Conservation (phyloP, 1,139 yeast species). For the Hemisphaericaspora xylanilytica region DNA sequence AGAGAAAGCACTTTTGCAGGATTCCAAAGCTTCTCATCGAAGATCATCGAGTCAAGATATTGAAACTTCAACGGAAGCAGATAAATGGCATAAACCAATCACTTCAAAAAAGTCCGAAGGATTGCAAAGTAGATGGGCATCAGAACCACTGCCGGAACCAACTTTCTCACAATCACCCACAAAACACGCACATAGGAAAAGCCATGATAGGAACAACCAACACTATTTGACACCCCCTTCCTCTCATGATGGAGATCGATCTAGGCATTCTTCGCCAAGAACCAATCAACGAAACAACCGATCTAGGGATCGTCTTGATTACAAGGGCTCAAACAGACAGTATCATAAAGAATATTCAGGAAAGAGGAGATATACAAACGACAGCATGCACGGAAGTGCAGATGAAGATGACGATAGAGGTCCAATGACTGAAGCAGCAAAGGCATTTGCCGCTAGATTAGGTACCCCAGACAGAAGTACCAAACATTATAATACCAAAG, state of each 20-base stretch:
- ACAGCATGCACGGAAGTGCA: constrained; percentile 6
- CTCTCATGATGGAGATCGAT: constrained; percentile 1
- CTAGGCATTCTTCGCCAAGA: not conserved
- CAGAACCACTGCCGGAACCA: constrained; percentile 8
- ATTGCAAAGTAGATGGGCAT: constrained; percentile 19
- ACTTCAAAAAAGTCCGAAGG: constrained; percentile 11
- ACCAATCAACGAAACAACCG: not conserved
- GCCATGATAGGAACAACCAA: constrained; percentile 3
- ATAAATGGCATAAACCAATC: constrained; percentile 16
- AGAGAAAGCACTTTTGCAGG: constrained; percentile 24
- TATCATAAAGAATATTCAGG: constrained; percentile 1
- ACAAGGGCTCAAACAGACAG: not conserved
- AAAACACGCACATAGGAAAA: not conserved
- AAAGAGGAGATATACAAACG: not conserved
- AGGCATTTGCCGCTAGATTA: constrained; percentile 26
- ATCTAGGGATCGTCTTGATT: not conserved
- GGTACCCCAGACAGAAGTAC: constrained; percentile 13
- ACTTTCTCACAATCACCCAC: not conserved
- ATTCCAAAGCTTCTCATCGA: constrained; percentile 10
- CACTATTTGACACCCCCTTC: constrained; percentile 11
- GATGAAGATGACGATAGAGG: constrained; percentile 17
- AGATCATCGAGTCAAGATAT: not conserved
- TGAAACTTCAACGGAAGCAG: constrained; percentile 3
- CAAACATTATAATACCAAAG: constrained; percentile 1
- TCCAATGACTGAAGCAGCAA: constrained; percentile 28